phyloP scores from a whole-genome alignment of 2,329 filamentous ascomycete genomes.

The Aspergillus sergii region DNA sequence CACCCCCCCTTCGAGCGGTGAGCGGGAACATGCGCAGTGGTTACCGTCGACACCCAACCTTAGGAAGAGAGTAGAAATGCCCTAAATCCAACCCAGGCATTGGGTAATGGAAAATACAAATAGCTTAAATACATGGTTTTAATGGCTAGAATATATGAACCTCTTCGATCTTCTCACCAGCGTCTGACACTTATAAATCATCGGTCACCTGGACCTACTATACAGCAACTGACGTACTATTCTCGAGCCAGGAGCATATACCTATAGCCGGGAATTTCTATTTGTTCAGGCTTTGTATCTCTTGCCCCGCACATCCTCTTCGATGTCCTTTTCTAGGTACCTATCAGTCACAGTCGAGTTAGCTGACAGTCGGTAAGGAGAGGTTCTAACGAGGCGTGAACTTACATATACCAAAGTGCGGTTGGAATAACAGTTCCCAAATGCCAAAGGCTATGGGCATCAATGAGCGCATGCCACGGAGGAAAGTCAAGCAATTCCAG shows the following conservation, averaged over 20 bases:
- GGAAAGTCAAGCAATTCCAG: constrained; percentile 94
- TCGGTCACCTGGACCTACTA: constrained; percentile 18
- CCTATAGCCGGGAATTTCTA: background rate
- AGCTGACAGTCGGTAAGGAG: constrained; percentile 23
- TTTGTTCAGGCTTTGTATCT: constrained; percentile 66
- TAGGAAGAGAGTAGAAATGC: background rate
- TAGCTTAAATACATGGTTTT: background rate
- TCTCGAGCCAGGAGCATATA: background rate
- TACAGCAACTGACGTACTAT: constrained; percentile 8
- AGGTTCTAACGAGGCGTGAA: background rate
- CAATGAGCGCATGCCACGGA: constrained; percentile 76
- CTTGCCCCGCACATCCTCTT: constrained; percentile 75
- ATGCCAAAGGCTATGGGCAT: constrained; percentile 97
- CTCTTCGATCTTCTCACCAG: background rate
- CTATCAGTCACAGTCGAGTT: constrained; percentile 50
- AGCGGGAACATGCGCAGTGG: constrained; percentile 4
- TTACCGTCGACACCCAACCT: background rate
- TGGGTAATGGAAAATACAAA: background rate
- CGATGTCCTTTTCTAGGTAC: constrained; percentile 82
- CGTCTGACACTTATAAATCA: background rate
- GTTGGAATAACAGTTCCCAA: constrained; percentile 86
- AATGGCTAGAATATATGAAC: background rate
- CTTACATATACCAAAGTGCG: constrained; percentile 92
- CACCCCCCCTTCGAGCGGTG: constrained; percentile 24
- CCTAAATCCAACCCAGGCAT: background rate